These are phyloP conservation scores for Polyporus tsugae DNA, from an alignment of 1,284 basidiomycete genomes.

Conservation along the genomic window DNA sequence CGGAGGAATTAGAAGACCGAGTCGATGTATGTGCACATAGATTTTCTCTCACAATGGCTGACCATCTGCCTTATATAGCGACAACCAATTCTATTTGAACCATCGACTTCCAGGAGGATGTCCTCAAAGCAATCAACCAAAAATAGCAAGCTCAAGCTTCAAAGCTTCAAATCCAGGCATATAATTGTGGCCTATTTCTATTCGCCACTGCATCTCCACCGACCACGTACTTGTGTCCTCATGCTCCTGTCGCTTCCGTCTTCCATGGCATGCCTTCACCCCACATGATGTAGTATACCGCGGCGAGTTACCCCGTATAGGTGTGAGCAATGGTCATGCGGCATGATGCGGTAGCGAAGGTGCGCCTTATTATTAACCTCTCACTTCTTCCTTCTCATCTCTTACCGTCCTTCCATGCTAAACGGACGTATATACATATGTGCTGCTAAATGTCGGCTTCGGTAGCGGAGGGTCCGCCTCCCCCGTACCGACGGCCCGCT, in stretches of 20 bases:
- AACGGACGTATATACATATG: neutral
- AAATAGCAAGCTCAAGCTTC: neutral
- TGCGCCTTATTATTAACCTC: neutral
- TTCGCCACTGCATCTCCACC: neutral
- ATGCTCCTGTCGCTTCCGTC: neutral
- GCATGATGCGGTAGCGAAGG: neutral
- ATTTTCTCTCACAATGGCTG: neutral
- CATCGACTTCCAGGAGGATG: neutral
- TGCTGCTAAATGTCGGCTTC: neutral
- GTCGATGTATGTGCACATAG: neutral
- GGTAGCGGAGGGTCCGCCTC: neutral
- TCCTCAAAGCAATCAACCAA: neutral
- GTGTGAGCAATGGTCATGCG: neutral
- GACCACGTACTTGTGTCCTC: neutral
- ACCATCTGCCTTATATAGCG: neutral
- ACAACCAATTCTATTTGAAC: neutral
- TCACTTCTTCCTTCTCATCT: neutral
- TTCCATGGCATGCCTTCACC: neutral
- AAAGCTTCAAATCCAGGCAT: neutral
- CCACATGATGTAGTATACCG: neutral
- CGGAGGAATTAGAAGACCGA: neutral
- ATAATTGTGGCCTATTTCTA: neutral
- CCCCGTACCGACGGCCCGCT: conserved; percentile 3
- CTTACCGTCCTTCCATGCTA: neutral
- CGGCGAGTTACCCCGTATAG: conserved; percentile 2